These are phyloP conservation scores for Botryotinia globosa DNA, from an alignment of 2,329 filamentous ascomycete genomes.

Conservation along the genomic window DNA sequence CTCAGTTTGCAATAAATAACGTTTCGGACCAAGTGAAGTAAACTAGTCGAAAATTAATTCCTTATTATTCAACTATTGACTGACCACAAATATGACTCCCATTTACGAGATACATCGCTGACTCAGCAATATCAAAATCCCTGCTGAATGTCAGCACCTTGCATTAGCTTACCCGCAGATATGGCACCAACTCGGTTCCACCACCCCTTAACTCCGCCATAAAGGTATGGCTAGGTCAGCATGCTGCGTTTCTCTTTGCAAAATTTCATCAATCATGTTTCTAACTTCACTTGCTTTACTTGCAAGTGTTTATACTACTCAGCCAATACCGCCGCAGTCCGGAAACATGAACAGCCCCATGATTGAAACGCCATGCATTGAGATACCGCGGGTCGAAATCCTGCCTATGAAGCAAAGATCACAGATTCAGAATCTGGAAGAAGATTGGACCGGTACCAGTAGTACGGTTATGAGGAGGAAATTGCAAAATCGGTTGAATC, in stretches of 20 bases:
- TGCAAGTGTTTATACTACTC: background rate
- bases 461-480: conserved; percentile 33
- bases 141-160: background rate
- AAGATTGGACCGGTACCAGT: conserved; percentile 41
- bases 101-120: background rate
- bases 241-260: background rate
- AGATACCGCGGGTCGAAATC: conserved; percentile 22
- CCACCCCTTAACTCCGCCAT: background rate
- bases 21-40: background rate
- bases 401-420: conserved; percentile 24
- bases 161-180: conserved; percentile 4
- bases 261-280: background rate
- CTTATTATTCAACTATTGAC: background rate
- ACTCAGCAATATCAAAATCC: background rate
- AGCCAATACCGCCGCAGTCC: background rate
- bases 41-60: background rate
- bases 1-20: background rate
- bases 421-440: conserved; percentile 23
- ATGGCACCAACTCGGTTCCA: background rate
- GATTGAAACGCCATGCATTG: background rate
- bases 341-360: background rate
- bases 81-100: background rate
- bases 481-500: conserved; percentile 35
- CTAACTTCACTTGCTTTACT: background rate
- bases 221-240: background rate